Percentiles rank a stretch among this genome's conserved stretches.
Evolutionary conservation across 148 eudicot genomes (phyloP).

Genomic region (Vaccinium myrtillus): DNA sequence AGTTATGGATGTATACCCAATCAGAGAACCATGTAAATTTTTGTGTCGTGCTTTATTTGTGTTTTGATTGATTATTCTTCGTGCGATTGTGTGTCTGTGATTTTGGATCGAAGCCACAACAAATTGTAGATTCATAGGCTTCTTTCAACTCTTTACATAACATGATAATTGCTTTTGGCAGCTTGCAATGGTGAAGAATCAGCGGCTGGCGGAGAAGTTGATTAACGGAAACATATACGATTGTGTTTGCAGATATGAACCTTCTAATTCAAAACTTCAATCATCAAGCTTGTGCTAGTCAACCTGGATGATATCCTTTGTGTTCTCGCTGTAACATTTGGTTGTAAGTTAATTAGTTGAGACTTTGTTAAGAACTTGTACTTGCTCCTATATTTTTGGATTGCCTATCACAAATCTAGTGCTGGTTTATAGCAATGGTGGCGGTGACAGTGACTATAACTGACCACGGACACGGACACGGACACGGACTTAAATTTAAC

Average conservation of each 20-base stretch:
- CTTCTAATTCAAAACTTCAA: constrained; percentile 31
- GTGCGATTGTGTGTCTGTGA: not conserved
- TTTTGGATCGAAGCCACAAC: not conserved
- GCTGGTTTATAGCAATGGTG: too few species aligned
- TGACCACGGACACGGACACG: too few species aligned
- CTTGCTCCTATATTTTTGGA: too few species aligned
- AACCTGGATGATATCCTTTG: not conserved
- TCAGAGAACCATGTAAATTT: not conserved
- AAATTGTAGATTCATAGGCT: not conserved
- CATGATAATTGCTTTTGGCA: constrained; percentile 28
- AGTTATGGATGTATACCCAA: not conserved
- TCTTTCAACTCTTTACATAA: not conserved
- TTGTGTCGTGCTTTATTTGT: not conserved
- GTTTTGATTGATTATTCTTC: not conserved
- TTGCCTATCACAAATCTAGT: too few species aligned
- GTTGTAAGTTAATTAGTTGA: not conserved
- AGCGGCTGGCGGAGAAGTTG: constrained; percentile 88
- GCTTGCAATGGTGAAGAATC: constrained; percentile 99
- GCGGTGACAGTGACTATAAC: too few species aligned
- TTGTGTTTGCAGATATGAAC: constrained; percentile 91
- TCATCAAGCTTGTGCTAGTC: not conserved
- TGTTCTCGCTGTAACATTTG: not conserved
- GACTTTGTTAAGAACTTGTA: too few species aligned
- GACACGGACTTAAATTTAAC: too few species aligned
- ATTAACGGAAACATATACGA: constrained; percentile 84